phyloP scores from a whole-genome alignment of 1,139 yeast genomes.

The Candida pseudoviswanathii region DNA sequence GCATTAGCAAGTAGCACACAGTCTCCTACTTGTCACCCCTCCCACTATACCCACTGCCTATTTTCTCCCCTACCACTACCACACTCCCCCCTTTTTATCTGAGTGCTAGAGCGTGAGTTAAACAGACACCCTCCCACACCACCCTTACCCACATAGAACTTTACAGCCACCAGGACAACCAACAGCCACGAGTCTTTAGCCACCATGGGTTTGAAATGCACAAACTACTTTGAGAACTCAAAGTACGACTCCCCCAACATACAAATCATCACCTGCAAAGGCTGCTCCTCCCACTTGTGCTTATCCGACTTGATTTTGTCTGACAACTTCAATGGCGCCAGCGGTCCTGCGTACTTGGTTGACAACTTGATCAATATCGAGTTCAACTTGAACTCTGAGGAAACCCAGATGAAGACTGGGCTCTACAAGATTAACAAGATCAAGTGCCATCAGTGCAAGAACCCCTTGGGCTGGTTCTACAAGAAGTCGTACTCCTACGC shows the following conservation, averaged over 20 bases:
- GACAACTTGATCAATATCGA: conserved; percentile 48
- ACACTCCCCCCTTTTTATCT: no score
- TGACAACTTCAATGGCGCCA: conserved; percentile 52
- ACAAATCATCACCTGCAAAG: conserved; percentile 50
- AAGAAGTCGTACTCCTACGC: conserved; percentile 54
- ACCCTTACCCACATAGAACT: no score
- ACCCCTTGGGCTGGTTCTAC: conserved; percentile 77
- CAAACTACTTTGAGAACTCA: conserved; percentile 40
- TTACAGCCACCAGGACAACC: neutral
- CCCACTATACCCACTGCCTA: no score
- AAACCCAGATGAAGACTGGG: conserved; percentile 69
- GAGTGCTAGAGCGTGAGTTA: no score
- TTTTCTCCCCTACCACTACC: no score
- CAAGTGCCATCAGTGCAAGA: conserved; percentile 65
- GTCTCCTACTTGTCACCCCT: no score
- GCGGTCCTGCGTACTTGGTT: conserved; percentile 57
- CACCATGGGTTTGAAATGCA: conserved; percentile 40
- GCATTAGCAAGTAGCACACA: no score
- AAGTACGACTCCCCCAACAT: conserved; percentile 37
- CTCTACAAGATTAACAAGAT: conserved; percentile 64
- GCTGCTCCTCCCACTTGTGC: conserved; percentile 57
- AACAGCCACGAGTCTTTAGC: neutral
- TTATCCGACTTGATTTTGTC: conserved; percentile 47
- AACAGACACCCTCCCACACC: no score
- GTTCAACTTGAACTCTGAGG: conserved; percentile 32